These are phyloP conservation scores for Penicillium olsonii DNA, from an alignment of 2,329 filamentous ascomycete species.

Conservation along the genomic window DNA sequence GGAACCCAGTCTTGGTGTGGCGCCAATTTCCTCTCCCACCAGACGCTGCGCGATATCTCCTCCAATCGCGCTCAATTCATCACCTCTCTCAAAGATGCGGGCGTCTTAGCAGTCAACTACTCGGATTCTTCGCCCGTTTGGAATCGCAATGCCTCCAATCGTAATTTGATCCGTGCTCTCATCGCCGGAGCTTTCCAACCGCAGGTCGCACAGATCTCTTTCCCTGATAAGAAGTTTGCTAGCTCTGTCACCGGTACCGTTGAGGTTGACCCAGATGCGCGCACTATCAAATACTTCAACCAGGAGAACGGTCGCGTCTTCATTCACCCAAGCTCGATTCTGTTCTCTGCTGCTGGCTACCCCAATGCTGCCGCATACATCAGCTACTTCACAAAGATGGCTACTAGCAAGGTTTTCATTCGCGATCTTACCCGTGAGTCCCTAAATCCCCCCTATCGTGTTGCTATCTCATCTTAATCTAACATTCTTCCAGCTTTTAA, in stretches of 20 bases:
- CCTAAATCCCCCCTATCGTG: background rate
- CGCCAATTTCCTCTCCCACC: slow-evolving; percentile 78
- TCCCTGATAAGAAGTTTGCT: slow-evolving; percentile 94
- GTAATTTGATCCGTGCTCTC: slow-evolving; percentile 64
- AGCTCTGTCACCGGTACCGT: slow-evolving; percentile 84
- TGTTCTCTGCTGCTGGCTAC: slow-evolving; percentile 82
- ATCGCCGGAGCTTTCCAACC: slow-evolving; percentile 76
- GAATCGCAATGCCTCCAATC: slow-evolving; percentile 39
- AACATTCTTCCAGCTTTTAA: slow-evolving; percentile 64
- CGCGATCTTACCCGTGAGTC: slow-evolving; percentile 84
- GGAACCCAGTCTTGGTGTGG: slow-evolving; percentile 71
- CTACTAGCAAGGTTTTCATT: slow-evolving; percentile 88
- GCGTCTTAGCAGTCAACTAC: slow-evolving; percentile 66
- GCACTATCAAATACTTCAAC: slow-evolving; percentile 89
- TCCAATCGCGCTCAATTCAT: slow-evolving; percentile 86
- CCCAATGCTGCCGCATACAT: slow-evolving; percentile 74
- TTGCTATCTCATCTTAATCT: slow-evolving; percentile 6
- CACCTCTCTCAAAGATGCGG: slow-evolving; percentile 79
- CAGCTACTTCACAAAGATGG: slow-evolving; percentile 88
- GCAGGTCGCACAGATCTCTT: slow-evolving; percentile 86
- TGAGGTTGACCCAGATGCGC: slow-evolving; percentile 88
- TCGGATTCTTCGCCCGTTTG: slow-evolving; percentile 27
- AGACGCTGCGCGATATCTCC: slow-evolving; percentile 84
- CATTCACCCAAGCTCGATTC: slow-evolving; percentile 82
- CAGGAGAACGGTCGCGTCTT: slow-evolving; percentile 86